Percentiles rank a stretch among this genome's conserved stretches.
These are phyloP conservation scores for Gracilaria vermiculophylla DNA, from an alignment of 23 red algal genomes.

Conservation along the genomic window DNA sequence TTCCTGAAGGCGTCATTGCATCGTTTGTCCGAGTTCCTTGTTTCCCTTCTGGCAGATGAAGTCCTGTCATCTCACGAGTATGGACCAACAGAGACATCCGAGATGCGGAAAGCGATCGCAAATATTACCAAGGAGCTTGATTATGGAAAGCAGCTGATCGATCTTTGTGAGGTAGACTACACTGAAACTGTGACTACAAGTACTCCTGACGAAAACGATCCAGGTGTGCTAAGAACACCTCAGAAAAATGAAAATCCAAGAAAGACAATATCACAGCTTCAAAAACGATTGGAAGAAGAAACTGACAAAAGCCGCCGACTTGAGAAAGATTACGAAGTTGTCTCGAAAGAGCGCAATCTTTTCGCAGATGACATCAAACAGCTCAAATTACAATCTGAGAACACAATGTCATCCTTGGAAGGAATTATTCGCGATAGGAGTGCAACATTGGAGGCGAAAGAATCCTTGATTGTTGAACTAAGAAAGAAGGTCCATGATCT, in stretches of 20 bases:
- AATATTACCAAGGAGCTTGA: slow-evolving; percentile 53
- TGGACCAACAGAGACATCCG: slow-evolving; percentile 1
- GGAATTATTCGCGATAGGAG: slow-evolving; percentile 41
- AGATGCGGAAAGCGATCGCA: slow-evolving; percentile 30
- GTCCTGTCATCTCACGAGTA: slow-evolving; percentile 21
- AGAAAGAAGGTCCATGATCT: background rate
- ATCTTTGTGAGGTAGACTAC: slow-evolving; percentile 7
- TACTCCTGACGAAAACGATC: slow-evolving; percentile 34
- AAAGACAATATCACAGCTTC: slow-evolving; percentile 2
- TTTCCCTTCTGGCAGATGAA: slow-evolving; percentile 36
- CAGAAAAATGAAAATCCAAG: slow-evolving; percentile 9
- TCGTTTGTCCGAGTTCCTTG: slow-evolving; percentile 45
- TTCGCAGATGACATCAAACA: slow-evolving; percentile 31
- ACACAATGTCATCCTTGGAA: slow-evolving; percentile 49
- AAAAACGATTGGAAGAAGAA: slow-evolving; percentile 25
- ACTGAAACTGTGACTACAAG: background rate
- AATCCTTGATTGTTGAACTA: slow-evolving; percentile 28
- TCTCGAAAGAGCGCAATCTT: slow-evolving; percentile 44
- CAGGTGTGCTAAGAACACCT: background rate
- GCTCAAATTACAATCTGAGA: slow-evolving; percentile 21
- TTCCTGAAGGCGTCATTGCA: background rate
- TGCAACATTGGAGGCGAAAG: slow-evolving; percentile 7
- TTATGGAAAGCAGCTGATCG: slow-evolving; percentile 32
- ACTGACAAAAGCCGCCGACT: background rate
- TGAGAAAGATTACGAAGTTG: slow-evolving; percentile 27